Evolutionary conservation across 2,329 filamentous ascomycete genomes (phyloP), one percentile per base, ranked within the genome.

Genomic region (Ceratocystis destructans): DNA sequence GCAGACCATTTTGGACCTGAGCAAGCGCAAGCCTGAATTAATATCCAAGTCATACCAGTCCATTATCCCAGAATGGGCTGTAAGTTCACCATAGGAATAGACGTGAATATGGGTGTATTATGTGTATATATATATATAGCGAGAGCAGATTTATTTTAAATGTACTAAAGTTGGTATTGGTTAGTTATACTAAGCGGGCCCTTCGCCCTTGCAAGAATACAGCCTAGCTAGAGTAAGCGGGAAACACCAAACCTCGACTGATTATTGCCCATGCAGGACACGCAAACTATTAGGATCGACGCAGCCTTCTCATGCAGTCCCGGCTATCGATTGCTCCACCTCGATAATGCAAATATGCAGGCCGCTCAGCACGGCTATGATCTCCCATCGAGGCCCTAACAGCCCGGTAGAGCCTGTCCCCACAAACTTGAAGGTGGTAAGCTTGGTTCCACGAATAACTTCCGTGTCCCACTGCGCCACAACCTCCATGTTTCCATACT

Each of bases 1-100:
- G 12, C 87, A 93, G 77, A 89, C 89, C 68, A 82, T 94, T 66
- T 75, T 94, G 37, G 88, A 93, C 76, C 74, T 96, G 63, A 85
- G 86, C 59, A 80, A 83, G 69, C 79, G 89, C 73, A 89, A 89
- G 73, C 90, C 89, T 10, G 78, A 85, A 71, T 73, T 96, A 67
- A 74, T 84, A 37, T 71, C 71, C 37, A 76, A 71, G 69, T 83
- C 77, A 70, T 83, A 79, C 70, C 81, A 83, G 71, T 53, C 46
- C 8, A 2, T 64, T 12, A 64, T 64, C 17, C 53, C 53, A 20
- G 53, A 59, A 59, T 59, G 53, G 53, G 53, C 53, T 53, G 20
- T 53, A 5, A 8, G 33, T 37, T 10, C 8, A 1, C 1, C 8
- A n/a, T 17, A 3, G 17, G 3, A 7, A 50, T 22, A n/a, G 53